phyloP scores from a whole-genome alignment of 345 rosid species.

The Arabis hirsuta region DNA sequence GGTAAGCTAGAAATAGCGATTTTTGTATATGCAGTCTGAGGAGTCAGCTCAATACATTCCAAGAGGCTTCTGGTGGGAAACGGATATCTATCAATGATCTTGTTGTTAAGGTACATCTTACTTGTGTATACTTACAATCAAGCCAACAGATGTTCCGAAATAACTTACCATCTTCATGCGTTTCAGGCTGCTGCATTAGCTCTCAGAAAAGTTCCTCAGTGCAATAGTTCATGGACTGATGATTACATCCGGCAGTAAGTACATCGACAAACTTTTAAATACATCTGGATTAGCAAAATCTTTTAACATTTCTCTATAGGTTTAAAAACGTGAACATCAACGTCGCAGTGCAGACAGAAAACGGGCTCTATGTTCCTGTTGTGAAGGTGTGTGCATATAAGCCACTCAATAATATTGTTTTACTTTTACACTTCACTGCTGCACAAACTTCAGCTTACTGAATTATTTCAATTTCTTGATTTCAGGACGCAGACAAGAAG shows the following conservation, averaged over 20 bases:
- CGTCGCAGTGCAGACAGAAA: constrained; percentile 96
- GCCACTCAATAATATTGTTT: neutral
- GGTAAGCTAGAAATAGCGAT: constrained; percentile 9
- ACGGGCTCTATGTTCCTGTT: constrained; percentile 94
- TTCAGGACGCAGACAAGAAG: constrained; percentile 94
- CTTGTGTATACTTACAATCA: constrained; percentile 18
- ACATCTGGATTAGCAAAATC: neutral
- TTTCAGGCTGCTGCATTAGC: constrained; percentile 97
- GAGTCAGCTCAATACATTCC: constrained; percentile 75
- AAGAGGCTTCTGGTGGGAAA: constrained; percentile 93
- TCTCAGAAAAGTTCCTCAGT: constrained; percentile 85
- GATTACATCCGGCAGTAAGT: constrained; percentile 93
- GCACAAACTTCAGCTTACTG: constrained; percentile 22
- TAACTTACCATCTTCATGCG: neutral
- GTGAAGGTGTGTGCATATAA: constrained; percentile 63
- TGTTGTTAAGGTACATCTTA: constrained; percentile 81
- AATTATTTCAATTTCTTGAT: constrained; percentile 16
- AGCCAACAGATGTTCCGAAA: constrained; percentile 4
- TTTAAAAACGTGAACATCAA: constrained; percentile 83
- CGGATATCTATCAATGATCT: constrained; percentile 93
- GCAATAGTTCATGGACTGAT: constrained; percentile 98
- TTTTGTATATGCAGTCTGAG: constrained; percentile 63
- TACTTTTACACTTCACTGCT: neutral
- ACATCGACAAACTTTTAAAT: constrained; percentile 18
- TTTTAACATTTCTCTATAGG: constrained; percentile 46